Conservation (phyloP, 306 rosid genomes). For the Begonia masoniana region DNA sequence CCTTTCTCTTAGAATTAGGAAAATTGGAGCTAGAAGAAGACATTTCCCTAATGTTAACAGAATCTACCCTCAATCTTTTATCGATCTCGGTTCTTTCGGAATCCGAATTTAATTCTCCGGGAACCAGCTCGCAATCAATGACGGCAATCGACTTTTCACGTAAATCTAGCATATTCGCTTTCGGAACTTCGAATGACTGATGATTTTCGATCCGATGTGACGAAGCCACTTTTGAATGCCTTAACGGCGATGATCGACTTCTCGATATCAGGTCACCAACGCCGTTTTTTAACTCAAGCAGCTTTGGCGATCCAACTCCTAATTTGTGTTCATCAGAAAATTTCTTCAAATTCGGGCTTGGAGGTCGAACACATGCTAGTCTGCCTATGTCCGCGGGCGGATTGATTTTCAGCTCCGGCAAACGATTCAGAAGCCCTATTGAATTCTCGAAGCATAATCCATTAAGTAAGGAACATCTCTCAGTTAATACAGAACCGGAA, state of each 20-base stretch:
- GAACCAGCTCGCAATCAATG: constrained; percentile 18
- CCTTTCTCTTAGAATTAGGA: constrained; percentile 19
- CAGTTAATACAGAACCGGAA: constrained; percentile 31
- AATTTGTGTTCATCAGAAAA: constrained; percentile 47
- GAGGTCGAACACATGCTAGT: constrained; percentile 31
- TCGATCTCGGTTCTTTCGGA: constrained; percentile 36
- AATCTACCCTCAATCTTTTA: constrained; percentile 73
- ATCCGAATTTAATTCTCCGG: constrained; percentile 20
- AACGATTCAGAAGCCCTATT: constrained; percentile 44
- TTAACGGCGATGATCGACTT: constrained; percentile 55
- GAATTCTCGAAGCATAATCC: constrained; percentile 54
- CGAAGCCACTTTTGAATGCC: constrained; percentile 55
- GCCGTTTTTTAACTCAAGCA: constrained; percentile 29
- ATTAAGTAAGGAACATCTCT: constrained; percentile 71
- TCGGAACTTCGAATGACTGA: constrained; percentile 35
- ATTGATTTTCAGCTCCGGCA: constrained; percentile 44
- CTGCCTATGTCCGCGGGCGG: constrained; percentile 26
- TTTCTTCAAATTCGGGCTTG: constrained; percentile 28
- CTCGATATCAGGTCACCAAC: constrained; percentile 49
- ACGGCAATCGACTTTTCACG: constrained; percentile 19
- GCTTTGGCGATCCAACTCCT: constrained; percentile 29
- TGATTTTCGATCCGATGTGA: constrained; percentile 43
- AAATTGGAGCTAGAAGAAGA: constrained; percentile 25
- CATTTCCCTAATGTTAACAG: constrained; percentile 27
- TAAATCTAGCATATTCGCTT: constrained; percentile 23